Conservation (phyloP, 2,329 filamentous ascomycete species). For the Alternaria alternata region DNA sequence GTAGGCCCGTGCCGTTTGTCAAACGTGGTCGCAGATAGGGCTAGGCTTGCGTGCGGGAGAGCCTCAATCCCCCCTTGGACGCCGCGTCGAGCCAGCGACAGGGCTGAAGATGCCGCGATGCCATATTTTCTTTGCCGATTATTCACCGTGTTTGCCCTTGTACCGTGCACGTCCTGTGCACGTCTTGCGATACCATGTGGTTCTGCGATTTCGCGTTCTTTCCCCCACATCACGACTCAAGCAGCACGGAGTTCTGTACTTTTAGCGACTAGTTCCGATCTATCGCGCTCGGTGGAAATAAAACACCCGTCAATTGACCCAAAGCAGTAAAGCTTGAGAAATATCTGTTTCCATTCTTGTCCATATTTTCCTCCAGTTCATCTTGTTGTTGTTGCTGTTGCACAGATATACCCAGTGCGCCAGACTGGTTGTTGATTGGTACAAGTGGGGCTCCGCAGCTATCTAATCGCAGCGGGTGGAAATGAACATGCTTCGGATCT, state of each 20-base stretch:
- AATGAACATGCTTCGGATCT: background rate
- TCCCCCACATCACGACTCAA: slow-evolving; percentile 12
- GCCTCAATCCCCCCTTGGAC: slow-evolving; percentile 11
- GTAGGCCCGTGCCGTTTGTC: slow-evolving; percentile 25
- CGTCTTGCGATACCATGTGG: slow-evolving; percentile 13
- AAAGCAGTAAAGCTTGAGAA: too few species aligned
- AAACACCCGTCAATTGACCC: background rate
- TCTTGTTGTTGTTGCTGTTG: too few species aligned
- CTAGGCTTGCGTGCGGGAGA: background rate
- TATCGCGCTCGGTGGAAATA: slow-evolving; percentile 4
- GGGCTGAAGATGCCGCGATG: background rate
- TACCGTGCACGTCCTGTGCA: background rate
- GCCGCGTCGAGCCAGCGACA: background rate
- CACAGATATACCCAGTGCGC: too few species aligned
- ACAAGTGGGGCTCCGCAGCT: too few species aligned
- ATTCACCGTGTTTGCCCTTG: slow-evolving; percentile 9
- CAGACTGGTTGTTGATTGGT: too few species aligned
- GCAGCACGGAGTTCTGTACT: slow-evolving; percentile 11
- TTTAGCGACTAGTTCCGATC: slow-evolving; percentile 18
- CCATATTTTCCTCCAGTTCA: too few species aligned
- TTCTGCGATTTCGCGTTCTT: slow-evolving; percentile 5
- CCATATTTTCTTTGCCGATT: slow-evolving; percentile 2
- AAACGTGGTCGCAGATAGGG: background rate
- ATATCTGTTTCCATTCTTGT: slow-evolving; percentile 14
- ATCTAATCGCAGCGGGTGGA: background rate